A percentile compares a stretch with the other conserved stretches of the same genome.
Evolutionary conservation across 306 rosid genomes (phyloP).

Genomic region (Trifolium repens): DNA sequence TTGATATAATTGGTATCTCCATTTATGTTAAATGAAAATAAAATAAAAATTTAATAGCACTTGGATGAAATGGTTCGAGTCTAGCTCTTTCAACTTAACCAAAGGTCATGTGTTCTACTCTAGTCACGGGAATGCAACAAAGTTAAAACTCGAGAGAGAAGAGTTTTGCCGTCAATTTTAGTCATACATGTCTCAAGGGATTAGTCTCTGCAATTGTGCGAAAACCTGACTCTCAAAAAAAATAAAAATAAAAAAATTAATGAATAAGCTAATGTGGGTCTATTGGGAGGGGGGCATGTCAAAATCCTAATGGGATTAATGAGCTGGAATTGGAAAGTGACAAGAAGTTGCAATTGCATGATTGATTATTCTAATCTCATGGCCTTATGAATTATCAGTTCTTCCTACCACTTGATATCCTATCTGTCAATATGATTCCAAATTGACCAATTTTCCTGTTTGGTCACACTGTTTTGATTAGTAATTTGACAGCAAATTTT

Average conservation of each 20-base stretch:
- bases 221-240: no score
- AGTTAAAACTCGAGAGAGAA: no score
- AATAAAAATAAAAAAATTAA: constrained; percentile 3
- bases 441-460: constrained; percentile 40
- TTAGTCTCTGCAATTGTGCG: no score
- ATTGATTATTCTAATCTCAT: constrained; percentile 49
- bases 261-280: constrained; percentile 76
- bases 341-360: constrained; percentile 57
- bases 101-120: no score
- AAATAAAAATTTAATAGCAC: neutral
- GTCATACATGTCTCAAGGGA: neutral
- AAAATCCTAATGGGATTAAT: constrained; percentile 54
- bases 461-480: constrained; percentile 36
- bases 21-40: neutral
- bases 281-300: constrained; percentile 69
- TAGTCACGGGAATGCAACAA: no score
- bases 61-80: no score
- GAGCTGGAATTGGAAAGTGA: constrained; percentile 82
- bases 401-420: constrained; percentile 59
- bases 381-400: constrained; percentile 55
- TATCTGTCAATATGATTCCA: constrained; percentile 53
- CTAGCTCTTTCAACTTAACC: no score
- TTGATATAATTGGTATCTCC: constrained; percentile 28
- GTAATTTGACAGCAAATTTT: constrained; percentile 33
- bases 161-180: no score